These are phyloP conservation scores for Oryza glumipatula DNA, from an alignment of 176 grass and related monocot genomes.

Conservation along the genomic window DNA sequence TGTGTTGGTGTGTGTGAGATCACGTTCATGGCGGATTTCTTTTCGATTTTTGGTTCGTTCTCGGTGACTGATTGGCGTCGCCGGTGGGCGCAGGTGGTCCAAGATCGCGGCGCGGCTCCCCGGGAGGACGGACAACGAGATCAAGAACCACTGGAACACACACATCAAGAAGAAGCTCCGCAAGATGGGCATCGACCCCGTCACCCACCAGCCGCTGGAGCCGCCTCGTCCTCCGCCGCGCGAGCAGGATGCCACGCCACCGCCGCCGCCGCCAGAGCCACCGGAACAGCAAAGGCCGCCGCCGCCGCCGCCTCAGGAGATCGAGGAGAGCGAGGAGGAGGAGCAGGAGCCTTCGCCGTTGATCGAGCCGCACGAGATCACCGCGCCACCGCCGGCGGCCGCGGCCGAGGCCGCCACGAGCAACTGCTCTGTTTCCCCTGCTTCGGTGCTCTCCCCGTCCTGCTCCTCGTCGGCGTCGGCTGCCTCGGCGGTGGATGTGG, in stretches of 20 bases:
- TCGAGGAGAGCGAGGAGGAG: not conserved
- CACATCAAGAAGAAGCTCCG: slow-evolving; percentile 95
- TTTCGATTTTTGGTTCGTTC: not conserved
- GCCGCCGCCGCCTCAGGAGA: not conserved
- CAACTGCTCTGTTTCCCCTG: slow-evolving; percentile 44
- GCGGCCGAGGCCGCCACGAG: not conserved
- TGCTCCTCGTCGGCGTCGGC: slow-evolving; percentile 43
- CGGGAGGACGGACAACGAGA: slow-evolving; percentile 93
- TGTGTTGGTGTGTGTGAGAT: not conserved
- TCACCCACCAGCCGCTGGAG: slow-evolving; percentile 57
- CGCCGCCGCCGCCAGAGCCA: not conserved
- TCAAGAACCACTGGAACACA: slow-evolving; percentile 99
- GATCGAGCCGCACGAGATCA: slow-evolving; percentile 11
- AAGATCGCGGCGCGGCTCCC: slow-evolving; percentile 91
- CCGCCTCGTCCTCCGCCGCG: not conserved
- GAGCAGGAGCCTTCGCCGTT: not conserved
- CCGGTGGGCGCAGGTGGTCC: slow-evolving; percentile 56
- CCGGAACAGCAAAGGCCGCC: not conserved
- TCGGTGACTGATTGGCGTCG: not conserved
- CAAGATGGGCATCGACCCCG: slow-evolving; percentile 80
- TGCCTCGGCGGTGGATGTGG: slow-evolving; percentile 39
- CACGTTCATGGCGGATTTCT: not conserved
- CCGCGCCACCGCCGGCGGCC: not conserved
- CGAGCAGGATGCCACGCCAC: not conserved
- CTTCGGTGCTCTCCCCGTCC: slow-evolving; percentile 54